A percentile compares a stretch with the other conserved stretches of the same genome.
phyloP scores from a whole-genome alignment of 2,329 filamentous ascomycete species.

The Talaromyces atroroseus region DNA sequence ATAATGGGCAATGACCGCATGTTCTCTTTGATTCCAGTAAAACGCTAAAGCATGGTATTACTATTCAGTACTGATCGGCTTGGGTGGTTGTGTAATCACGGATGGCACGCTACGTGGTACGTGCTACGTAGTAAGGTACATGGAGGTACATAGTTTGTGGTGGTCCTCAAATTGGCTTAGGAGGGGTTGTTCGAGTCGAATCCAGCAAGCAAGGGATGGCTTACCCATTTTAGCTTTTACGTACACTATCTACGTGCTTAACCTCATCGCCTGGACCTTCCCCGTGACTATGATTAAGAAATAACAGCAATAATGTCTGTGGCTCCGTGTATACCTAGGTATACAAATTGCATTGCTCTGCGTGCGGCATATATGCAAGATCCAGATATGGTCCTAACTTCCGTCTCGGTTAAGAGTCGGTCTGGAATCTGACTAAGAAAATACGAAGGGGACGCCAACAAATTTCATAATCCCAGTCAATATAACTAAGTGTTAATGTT shows the following conservation, averaged over 20 bases:
- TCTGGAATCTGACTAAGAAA: slow-evolving; percentile 1
- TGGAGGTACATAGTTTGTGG: neutral
- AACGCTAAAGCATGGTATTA: neutral
- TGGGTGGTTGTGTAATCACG: too few relatives aligned
- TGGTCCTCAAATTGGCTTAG: neutral
- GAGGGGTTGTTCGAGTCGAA: neutral
- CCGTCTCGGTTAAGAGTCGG: neutral
- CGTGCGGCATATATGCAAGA: slow-evolving; percentile 6
- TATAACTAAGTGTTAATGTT: neutral
- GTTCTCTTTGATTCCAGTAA: neutral
- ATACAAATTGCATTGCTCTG: neutral
- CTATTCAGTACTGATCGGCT: neutral
- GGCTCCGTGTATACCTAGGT: neutral
- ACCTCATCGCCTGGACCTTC: neutral
- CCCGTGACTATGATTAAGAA: neutral
- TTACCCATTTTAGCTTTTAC: neutral
- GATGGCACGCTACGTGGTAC: too few relatives aligned
- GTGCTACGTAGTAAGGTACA: too few relatives aligned
- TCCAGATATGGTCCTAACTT: slow-evolving; percentile 1
- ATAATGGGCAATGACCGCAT: neutral
- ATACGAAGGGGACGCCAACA: neutral
- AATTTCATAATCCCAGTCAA: neutral
- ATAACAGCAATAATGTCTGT: too few relatives aligned
- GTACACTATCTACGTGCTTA: neutral
- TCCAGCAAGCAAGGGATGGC: neutral